Evolutionary conservation across 208 protist species (phyloP).

Genomic region (Leishmania major): DNA sequence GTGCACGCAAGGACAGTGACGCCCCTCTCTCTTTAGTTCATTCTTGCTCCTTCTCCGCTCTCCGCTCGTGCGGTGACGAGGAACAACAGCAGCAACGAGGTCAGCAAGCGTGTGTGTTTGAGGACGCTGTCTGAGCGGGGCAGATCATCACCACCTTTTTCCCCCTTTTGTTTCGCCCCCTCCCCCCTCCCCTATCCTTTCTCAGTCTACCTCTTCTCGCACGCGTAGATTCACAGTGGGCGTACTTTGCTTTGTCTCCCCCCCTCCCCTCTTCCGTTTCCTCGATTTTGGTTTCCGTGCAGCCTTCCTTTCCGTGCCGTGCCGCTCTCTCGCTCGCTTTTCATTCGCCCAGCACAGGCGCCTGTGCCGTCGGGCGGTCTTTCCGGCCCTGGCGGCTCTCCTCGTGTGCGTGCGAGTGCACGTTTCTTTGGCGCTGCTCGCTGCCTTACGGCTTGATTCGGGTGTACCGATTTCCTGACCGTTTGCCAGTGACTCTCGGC

Average conservation of each 20-base stretch:
- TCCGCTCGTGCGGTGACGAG: not conserved
- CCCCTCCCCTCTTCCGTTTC: too few species aligned
- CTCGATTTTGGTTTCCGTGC: too few species aligned
- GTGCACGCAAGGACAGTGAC: not conserved
- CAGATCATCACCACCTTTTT: not conserved
- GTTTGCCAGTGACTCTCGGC: not conserved
- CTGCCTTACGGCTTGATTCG: not conserved
- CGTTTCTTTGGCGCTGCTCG: not conserved
- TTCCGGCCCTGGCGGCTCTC: not conserved
- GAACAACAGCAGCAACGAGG: not conserved
- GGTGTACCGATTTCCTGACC: not conserved
- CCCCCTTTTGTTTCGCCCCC: not conserved
- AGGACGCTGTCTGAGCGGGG: too few species aligned
- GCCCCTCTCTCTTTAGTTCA: not conserved
- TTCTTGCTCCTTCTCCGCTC: not conserved
- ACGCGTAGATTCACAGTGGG: too few species aligned
- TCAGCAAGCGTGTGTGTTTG: too few species aligned
- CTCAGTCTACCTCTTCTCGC: not conserved
- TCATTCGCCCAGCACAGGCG: not conserved
- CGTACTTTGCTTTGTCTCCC: not conserved
- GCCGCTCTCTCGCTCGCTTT: not conserved
- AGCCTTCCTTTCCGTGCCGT: too few species aligned
- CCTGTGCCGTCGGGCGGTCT: not conserved
- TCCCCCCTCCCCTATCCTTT: not conserved
- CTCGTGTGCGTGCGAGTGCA: not conserved